Evolutionary conservation across 768 basidiomycete genomes (phyloP).

Genomic region (Lanmaoa rubissima): DNA sequence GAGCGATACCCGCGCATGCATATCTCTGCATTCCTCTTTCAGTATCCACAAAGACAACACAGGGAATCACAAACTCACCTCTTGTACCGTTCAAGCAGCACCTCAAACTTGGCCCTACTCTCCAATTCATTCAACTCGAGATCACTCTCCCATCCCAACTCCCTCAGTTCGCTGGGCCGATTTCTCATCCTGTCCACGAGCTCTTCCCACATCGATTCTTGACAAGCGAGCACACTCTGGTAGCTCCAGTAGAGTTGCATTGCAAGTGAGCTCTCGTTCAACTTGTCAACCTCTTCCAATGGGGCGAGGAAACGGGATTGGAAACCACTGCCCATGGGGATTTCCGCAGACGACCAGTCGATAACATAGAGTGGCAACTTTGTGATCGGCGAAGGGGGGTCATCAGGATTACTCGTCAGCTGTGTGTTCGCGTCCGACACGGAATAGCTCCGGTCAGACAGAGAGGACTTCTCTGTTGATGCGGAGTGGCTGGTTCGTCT

Average conservation of each 20-base stretch:
- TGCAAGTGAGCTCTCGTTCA: slow-evolving; percentile 61
- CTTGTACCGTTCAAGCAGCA: slow-evolving; percentile 54
- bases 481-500: slow-evolving; percentile 29
- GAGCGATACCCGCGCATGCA: slow-evolving; percentile 59
- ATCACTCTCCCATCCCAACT: slow-evolving; percentile 71
- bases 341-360: slow-evolving; percentile 47
- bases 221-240: slow-evolving; percentile 58
- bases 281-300: slow-evolving; percentile 40
- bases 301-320: slow-evolving; percentile 39
- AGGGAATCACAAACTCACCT: slow-evolving; percentile 37
- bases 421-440: slow-evolving; percentile 25
- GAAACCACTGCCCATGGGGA: slow-evolving; percentile 33
- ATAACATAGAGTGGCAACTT: slow-evolving; percentile 41
- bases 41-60: neutral
- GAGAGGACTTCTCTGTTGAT: slow-evolving; percentile 34
- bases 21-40: slow-evolving; percentile 44
- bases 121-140: slow-evolving; percentile 58
- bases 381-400: slow-evolving; percentile 19
- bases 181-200: slow-evolving; percentile 61
- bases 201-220: slow-evolving; percentile 79
- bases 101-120: slow-evolving; percentile 57
- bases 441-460: slow-evolving; percentile 31
- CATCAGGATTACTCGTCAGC: slow-evolving; percentile 19
- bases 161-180: slow-evolving; percentile 48
- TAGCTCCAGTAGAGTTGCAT: slow-evolving; percentile 72